Base-by-base conservation (phyloP, 805 yeast species). In the Metschnikowia peoriensis region DNA sequence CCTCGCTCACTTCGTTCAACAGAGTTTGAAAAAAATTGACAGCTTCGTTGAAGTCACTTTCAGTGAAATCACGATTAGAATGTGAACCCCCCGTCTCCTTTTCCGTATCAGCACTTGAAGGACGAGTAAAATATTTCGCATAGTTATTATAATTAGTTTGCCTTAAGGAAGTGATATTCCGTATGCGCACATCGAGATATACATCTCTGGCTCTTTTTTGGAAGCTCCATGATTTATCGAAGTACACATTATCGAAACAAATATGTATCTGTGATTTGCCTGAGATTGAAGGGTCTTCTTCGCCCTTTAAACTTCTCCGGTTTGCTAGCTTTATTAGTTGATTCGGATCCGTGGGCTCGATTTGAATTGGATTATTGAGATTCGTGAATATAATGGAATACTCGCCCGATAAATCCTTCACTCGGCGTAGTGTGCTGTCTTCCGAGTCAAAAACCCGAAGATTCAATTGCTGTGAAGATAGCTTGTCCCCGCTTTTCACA, bases 221-320 rank as follows among this genome's bases (percentile, higher is more conserved):
- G 56, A 72, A 75, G 16, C 76, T 69, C 78, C 78, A 75, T 8
- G 76, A 71, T 54, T 70, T 68, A 57, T 75, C 79, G 41, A 57
- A 61, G 60, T 68, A 75, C 32, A 73, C 47, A 55, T 75, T 75
- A 59, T 75, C 78, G 60, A 75, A 75, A 55, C 79, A 75, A 15
- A 75, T 62, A 56, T 71, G 64, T 16, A 75, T 65, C 38, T 63
- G 58, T 8, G 70, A 68, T 47, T 62, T 64, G 6, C 68, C 71
- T 28, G 60, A 52, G 44, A 59, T 55, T 22, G 61, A 54, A 38
- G 59, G 55, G 44, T 65, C 47, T 5, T 50, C 48, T 2, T 63
- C 61, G 8, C 49, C 57, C 6, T 51, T 41, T 10, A 54, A 54
- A 22, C 46, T 50, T 22, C 60, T 53, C 15, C 49, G 48, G 32